Evolutionary conservation across 2,329 filamentous ascomycete genomes (phyloP).

Genomic region (Aciculosporium take): DNA sequence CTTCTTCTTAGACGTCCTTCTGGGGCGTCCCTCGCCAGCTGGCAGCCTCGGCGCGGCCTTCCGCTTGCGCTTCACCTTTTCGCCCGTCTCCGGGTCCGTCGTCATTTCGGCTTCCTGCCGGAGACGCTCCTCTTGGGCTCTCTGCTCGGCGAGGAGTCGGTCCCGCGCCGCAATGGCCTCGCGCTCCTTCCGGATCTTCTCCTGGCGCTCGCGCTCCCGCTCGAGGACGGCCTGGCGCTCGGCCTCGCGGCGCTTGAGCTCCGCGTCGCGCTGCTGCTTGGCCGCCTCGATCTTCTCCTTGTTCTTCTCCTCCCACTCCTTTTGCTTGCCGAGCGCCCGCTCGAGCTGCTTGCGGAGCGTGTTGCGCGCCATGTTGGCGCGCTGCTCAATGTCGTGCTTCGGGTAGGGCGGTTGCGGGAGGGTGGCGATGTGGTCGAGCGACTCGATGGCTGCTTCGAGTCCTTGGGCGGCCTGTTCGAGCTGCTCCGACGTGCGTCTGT

Average conservation of each 20-base stretch:
- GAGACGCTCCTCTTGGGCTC: constrained; percentile 20
- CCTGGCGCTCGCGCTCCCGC: constrained; percentile 57
- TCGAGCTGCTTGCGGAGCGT: constrained; percentile 89
- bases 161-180: constrained; percentile 66
- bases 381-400: constrained; percentile 77
- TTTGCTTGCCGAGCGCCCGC: constrained; percentile 68
- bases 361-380: constrained; percentile 92
- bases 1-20: constrained; percentile 39
- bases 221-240: constrained; percentile 54
- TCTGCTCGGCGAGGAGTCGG: constrained; percentile 55
- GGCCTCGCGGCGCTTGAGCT: constrained; percentile 65
- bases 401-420: constrained; percentile 70
- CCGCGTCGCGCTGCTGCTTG: constrained; percentile 64
- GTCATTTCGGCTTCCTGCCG: constrained; percentile 59
- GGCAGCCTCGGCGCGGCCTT: constrained; percentile 28
- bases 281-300: constrained; percentile 75
- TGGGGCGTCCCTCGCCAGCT: constrained; percentile 29
- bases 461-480: constrained; percentile 68
- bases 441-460: constrained; percentile 72
- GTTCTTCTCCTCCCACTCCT: constrained; percentile 86
- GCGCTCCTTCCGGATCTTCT: constrained; percentile 76
- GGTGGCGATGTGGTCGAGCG: constrained; percentile 47
- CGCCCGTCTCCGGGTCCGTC: constrained; percentile 68
- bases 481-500: constrained; percentile 63
- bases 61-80: constrained; percentile 67